phyloP scores from a whole-genome alignment of 495 filamentous ascomycete genomes.

The Hyaloscypha finlandica region DNA sequence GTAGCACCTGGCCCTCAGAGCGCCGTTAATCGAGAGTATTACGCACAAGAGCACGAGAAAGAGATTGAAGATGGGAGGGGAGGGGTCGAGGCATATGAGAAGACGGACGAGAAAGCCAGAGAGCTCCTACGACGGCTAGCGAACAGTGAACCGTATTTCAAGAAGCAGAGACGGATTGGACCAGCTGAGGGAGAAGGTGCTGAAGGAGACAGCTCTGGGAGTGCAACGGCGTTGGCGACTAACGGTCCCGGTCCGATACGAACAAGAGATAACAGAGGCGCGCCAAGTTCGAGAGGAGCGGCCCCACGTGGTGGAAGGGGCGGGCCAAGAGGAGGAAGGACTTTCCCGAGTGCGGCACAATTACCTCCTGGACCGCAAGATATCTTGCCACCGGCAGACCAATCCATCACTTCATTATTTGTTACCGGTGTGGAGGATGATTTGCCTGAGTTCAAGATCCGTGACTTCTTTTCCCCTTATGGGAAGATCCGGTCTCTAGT shows the following conservation, averaged over 20 bases:
- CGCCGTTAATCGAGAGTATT: slow-evolving; percentile 93
- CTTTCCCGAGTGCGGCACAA: slow-evolving; percentile 70
- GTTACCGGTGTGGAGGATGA: slow-evolving; percentile 96
- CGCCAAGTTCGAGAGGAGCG: slow-evolving; percentile 48
- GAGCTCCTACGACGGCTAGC: slow-evolving; percentile 85
- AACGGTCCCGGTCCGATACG: slow-evolving; percentile 68
- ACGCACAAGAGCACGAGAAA: slow-evolving; percentile 94
- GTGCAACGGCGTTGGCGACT: slow-evolving; percentile 46
- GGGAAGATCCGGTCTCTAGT: slow-evolving; percentile 86
- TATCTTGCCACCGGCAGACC: slow-evolving; percentile 79
- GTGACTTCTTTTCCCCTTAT: slow-evolving; percentile 85
- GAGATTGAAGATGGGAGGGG: slow-evolving; percentile 87
- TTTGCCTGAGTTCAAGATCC: slow-evolving; percentile 85
- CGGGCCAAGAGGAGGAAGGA: slow-evolving; percentile 51
- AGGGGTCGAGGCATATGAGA: slow-evolving; percentile 84
- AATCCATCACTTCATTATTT: slow-evolving; percentile 86
- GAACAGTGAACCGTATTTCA: slow-evolving; percentile 91
- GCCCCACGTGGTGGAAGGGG: slow-evolving; percentile 42
- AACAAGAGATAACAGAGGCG: slow-evolving; percentile 60
- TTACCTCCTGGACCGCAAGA: slow-evolving; percentile 79
- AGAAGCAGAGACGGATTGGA: slow-evolving; percentile 71
- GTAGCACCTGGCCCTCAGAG: slow-evolving; percentile 89
- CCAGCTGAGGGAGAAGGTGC: slow-evolving; percentile 55
- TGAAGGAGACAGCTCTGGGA: slow-evolving; percentile 38
- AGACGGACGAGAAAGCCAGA: slow-evolving; percentile 92